These are phyloP conservation scores for Salix udensis DNA, from an alignment of 345 rosid species.

Conservation along the genomic window DNA sequence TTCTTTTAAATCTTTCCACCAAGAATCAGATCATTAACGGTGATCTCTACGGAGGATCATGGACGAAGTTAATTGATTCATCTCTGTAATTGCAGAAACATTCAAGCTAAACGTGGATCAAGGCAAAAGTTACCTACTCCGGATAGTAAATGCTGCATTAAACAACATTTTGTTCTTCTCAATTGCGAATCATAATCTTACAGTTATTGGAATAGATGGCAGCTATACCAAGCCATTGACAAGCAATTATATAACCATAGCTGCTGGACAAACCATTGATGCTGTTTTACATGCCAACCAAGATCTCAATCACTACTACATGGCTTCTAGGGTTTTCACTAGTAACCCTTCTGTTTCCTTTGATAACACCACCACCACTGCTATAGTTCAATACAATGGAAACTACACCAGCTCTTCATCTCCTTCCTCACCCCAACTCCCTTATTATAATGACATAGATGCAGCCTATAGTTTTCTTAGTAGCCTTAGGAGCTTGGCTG, in stretches of 20 bases:
- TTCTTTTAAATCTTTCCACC: too few species aligned
- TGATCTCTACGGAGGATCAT: too few species aligned
- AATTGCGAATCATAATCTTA: constrained; percentile 37
- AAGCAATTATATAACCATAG: constrained; percentile 10
- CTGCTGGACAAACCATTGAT: constrained; percentile 38
- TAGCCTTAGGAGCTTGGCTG: constrained; percentile 9
- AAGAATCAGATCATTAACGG: too few species aligned
- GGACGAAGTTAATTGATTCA: not conserved
- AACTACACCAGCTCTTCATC: constrained; percentile 14
- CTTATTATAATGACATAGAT: constrained; percentile 8
- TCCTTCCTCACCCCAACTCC: constrained; percentile 1
- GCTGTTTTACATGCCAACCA: constrained; percentile 26
- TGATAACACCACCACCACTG: constrained; percentile 21
- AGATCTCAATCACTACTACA: constrained; percentile 13
- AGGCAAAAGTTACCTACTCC: constrained; percentile 43
- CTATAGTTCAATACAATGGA: constrained; percentile 39
- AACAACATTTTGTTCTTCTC: constrained; percentile 35
- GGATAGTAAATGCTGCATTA: constrained; percentile 32
- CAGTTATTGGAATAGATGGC: constrained; percentile 44
- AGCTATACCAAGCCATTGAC: constrained; percentile 44
- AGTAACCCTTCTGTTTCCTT: constrained; percentile 2
- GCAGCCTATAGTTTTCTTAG: not conserved
- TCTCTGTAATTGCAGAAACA: not conserved
- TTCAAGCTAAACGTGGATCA: constrained; percentile 23
- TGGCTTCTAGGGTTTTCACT: not conserved